A percentile compares a stretch with the other conserved stretches of the same genome.
These are phyloP conservation scores for Corymbia citriodora DNA, from an alignment of 441 rosid species.

Conservation along the genomic window DNA sequence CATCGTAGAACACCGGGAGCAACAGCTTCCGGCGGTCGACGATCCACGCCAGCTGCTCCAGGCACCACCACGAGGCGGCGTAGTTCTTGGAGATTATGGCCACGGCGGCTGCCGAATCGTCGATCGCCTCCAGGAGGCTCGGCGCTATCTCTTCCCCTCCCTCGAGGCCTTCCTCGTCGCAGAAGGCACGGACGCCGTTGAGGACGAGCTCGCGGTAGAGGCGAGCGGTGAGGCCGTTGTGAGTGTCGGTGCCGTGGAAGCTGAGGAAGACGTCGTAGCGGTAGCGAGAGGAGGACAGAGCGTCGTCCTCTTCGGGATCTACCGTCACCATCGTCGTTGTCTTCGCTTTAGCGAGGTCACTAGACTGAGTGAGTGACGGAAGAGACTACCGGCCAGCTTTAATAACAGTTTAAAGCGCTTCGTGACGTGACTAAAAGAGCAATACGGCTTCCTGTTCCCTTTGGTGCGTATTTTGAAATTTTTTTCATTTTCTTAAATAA, in stretches of 20 bases:
- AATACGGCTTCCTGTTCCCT: too few relatives aligned
- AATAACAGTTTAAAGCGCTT: too few relatives aligned
- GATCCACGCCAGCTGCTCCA: constrained; percentile 17
- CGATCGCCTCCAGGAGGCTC: constrained; percentile 24
- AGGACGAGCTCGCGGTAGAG: constrained; percentile 17
- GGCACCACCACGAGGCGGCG: constrained; percentile 22
- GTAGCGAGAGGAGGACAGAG: neutral
- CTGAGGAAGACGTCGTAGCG: constrained; percentile 45
- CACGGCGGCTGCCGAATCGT: constrained; percentile 21
- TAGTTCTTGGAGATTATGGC: constrained; percentile 9
- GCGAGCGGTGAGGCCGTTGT: constrained; percentile 12
- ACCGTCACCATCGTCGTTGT: too few relatives aligned
- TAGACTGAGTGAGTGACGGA: too few relatives aligned
- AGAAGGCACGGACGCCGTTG: constrained; percentile 27
- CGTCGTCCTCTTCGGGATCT: too few relatives aligned
- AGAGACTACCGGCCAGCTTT: too few relatives aligned
- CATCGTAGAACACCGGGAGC: constrained; percentile 26
- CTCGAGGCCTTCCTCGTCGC: constrained; percentile 28
- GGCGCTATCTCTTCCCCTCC: constrained; percentile 32
- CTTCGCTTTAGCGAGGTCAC: too few relatives aligned
- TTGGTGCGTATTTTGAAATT: too few relatives aligned
- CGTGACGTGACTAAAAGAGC: too few relatives aligned
- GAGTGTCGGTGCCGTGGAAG: constrained; percentile 47
- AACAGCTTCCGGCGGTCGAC: constrained; percentile 7
- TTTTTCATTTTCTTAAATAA: too few relatives aligned